phyloP scores from a whole-genome alignment of 176 grass and related monocot species.

The maize (Zea mays) region Zm-B73-REFERENCE-NAM-5.0 NC_050102.1:94252501-94253000 shows the following conservation, averaged over 20 bases:
- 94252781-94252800: not conserved
- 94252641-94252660: conserved; percentile 50
- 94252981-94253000: too few relatives aligned
- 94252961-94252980: too few relatives aligned
- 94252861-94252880: too few relatives aligned
- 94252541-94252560: conserved; percentile 40
- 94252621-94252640: conserved; percentile 40
- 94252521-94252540: conserved; percentile 47
- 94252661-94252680: conserved; percentile 37
- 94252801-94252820: not conserved
- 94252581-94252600: conserved; percentile 47
- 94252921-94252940: too few relatives aligned
- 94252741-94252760: conserved; percentile 45
- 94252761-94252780: not conserved
- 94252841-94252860: too few relatives aligned
- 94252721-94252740: conserved; percentile 44
- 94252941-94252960: too few relatives aligned
- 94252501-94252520: conserved; percentile 55
- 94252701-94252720: conserved; percentile 50
- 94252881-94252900: too few relatives aligned
- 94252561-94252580: conserved; percentile 45
- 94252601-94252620: conserved; percentile 33
- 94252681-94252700: conserved; percentile 23
- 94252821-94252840: too few relatives aligned
- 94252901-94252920: too few relatives aligned